Evolutionary conservation across 352 stramenopile genomes (phyloP).

Genomic region (Phytophthora citrophthora): DNA sequence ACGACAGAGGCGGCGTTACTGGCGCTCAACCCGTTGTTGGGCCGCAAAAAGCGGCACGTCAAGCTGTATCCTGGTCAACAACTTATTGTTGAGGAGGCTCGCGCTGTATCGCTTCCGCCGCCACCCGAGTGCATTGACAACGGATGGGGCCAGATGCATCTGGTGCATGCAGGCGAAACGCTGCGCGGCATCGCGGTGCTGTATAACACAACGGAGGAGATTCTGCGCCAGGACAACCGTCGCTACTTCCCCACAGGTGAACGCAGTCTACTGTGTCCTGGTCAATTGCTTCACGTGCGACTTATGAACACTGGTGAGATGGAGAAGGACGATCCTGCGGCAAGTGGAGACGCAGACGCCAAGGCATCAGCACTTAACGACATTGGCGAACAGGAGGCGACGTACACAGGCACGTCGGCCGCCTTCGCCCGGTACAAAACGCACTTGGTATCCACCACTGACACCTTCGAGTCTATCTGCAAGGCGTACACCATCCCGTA

Average conservation of each 20-base stretch:
- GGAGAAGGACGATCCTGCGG: slow-evolving; percentile 37
- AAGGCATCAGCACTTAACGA: slow-evolving; percentile 16
- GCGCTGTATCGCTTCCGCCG: slow-evolving; percentile 71
- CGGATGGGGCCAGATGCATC: slow-evolving; percentile 86
- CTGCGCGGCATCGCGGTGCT: slow-evolving; percentile 68
- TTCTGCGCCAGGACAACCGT: slow-evolving; percentile 84
- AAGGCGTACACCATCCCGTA: slow-evolving; percentile 73
- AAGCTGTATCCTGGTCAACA: slow-evolving; percentile 80
- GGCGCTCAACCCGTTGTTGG: slow-evolving; percentile 76
- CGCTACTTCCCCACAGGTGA: slow-evolving; percentile 81
- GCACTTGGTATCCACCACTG: slow-evolving; percentile 50
- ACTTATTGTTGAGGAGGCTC: slow-evolving; percentile 75
- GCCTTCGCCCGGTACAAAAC: slow-evolving; percentile 76
- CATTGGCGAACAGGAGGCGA: slow-evolving; percentile 21
- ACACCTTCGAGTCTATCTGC: slow-evolving; percentile 83
- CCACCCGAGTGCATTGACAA: slow-evolving; percentile 82
- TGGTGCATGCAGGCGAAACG: slow-evolving; percentile 74
- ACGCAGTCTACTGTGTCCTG: slow-evolving; percentile 65
- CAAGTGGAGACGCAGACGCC: slow-evolving; percentile 13
- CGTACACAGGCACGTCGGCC: slow-evolving; percentile 45
- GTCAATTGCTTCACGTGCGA: slow-evolving; percentile 80
- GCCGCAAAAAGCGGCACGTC: slow-evolving; percentile 45
- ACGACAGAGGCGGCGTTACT: slow-evolving; percentile 62
- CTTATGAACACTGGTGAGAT: slow-evolving; percentile 81
- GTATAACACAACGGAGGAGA: slow-evolving; percentile 85